phyloP scores from a whole-genome alignment of 2,329 filamentous ascomycete species.

The Fusarium euwallaceae region DNA sequence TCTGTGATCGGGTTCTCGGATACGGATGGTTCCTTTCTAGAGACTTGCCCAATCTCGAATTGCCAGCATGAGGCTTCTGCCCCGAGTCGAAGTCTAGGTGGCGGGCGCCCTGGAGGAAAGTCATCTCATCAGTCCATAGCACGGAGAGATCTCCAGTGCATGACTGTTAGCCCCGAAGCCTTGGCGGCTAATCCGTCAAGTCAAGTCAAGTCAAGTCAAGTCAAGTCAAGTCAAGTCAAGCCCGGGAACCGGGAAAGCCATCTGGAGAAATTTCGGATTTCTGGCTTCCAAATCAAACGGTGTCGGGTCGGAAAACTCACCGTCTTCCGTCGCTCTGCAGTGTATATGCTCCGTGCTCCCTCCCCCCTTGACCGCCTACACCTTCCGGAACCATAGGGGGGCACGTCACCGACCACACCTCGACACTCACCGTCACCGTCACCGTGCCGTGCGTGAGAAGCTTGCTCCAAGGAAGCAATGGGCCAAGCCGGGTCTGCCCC shows the following conservation, averaged over 20 bases:
- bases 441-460: background rate
- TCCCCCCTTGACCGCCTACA: background rate
- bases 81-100: background rate
- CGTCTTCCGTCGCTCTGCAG: background rate
- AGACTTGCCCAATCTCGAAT: conserved; percentile 29
- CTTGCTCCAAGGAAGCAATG: background rate
- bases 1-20: conserved; percentile 10
- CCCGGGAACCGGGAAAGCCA: background rate
- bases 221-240: background rate
- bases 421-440: conserved; percentile 11
- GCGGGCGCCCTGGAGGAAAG: background rate
- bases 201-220: background rate
- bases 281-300: conserved; percentile 4
- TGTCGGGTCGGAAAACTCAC: background rate
- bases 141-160: background rate
- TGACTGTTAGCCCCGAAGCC: background rate
- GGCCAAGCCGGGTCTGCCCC: background rate
- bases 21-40: background rate
- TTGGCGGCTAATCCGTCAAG: background rate
- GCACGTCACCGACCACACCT: conserved; percentile 28
- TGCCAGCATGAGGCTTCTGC: conserved; percentile 24
- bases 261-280: background rate
- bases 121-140: background rate
- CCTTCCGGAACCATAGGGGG: background rate
- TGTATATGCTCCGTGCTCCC: background rate